A percentile compares a stretch with the other conserved stretches of the same genome.
These are phyloP conservation scores for Auricularia heimuer DNA, from an alignment of 768 basidiomycete genomes.

Conservation along the genomic window DNA sequence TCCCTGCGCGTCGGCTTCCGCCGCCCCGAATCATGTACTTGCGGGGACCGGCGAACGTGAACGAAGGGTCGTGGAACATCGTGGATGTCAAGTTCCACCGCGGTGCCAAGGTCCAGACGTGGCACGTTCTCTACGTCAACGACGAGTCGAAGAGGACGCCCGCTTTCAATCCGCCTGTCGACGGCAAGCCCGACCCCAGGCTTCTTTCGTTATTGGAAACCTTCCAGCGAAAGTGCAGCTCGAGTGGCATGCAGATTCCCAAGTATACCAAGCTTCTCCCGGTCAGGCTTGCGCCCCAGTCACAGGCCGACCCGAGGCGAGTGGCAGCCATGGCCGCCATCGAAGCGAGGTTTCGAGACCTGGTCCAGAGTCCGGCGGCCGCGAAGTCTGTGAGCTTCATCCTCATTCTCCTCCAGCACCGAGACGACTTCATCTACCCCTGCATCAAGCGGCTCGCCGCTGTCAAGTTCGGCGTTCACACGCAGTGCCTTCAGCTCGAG, in stretches of 20 bases:
- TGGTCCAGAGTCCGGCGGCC: conserved; percentile 23
- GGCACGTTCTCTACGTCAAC: conserved; percentile 60
- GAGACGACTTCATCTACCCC: conserved; percentile 71
- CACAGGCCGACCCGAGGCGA: conserved; percentile 46
- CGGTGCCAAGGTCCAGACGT: conserved; percentile 25
- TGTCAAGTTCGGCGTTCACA: conserved; percentile 53
- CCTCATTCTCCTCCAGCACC: conserved; percentile 54
- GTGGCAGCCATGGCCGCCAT: conserved; percentile 38
- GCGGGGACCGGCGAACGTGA: conserved; percentile 25
- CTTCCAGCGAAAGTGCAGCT: conserved; percentile 53
- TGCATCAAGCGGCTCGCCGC: conserved; percentile 73
- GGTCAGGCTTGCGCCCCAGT: background rate
- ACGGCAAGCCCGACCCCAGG: conserved; percentile 41
- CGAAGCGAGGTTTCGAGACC: conserved; percentile 21
- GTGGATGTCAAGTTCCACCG: conserved; percentile 51
- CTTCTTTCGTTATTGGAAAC: conserved; percentile 36
- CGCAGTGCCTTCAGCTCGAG: conserved; percentile 61
- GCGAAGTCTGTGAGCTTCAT: conserved; percentile 34
- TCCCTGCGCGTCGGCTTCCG: conserved; percentile 56
- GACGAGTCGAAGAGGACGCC: conserved; percentile 15
- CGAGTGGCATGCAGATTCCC: conserved; percentile 48
- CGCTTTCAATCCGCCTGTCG: background rate
- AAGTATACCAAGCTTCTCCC: background rate
- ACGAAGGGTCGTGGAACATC: conserved; percentile 64
- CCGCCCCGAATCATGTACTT: conserved; percentile 50